Conservation (phyloP, 352 stramenopile species). For the Phytopythium boreale region DNA sequence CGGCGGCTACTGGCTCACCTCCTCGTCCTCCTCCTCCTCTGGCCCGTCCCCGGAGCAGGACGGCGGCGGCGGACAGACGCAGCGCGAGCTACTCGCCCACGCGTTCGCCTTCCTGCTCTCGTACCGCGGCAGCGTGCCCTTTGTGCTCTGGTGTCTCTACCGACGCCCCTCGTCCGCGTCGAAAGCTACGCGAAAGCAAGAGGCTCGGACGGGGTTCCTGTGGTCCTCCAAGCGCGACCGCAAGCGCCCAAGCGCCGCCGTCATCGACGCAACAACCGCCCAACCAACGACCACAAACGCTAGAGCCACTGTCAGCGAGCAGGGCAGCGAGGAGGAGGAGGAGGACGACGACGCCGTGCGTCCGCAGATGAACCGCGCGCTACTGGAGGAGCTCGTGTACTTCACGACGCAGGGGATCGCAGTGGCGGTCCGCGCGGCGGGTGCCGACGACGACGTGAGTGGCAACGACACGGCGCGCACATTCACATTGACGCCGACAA, state of each 20-base stretch:
- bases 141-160: conserved; percentile 76
- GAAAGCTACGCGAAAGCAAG: background rate
- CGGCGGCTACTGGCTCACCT: conserved; percentile 56
- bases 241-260: conserved; percentile 10
- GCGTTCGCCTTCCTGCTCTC: conserved; percentile 71
- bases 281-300: background rate
- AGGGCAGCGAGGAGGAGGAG: conserved; percentile 10
- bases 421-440: conserved; percentile 34
- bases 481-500: conserved; percentile 38
- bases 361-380: conserved; percentile 74
- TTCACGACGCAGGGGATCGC: conserved; percentile 80
- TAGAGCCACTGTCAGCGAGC: background rate
- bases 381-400: conserved; percentile 73
- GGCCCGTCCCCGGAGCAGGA: background rate
- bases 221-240: background rate
- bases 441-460: background rate
- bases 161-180: conserved; percentile 20
- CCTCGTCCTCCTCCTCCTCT: conserved; percentile 2
- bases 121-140: conserved; percentile 64
- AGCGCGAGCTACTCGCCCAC: conserved; percentile 34
- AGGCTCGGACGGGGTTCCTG: background rate
- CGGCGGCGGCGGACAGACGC: background rate
- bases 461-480: conserved; percentile 19
- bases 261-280: conserved; percentile 11
- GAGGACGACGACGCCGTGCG: conserved; percentile 59